Evolutionary conservation across 192 early-diverging fungal species (phyloP).

Genomic region (Coemansia sp.): DNA sequence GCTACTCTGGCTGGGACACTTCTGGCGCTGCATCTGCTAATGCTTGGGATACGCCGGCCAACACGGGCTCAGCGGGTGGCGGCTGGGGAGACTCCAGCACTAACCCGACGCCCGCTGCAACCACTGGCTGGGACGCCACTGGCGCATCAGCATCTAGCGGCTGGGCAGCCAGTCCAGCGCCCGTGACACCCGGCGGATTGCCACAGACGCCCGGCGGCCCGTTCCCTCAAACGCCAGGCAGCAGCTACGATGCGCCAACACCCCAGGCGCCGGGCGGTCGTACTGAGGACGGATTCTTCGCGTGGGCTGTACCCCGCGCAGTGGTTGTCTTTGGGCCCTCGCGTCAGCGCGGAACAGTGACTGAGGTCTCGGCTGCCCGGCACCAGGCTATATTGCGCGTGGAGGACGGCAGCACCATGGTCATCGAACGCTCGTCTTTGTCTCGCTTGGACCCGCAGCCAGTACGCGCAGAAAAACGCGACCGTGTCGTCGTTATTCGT

Average conservation of each 20-base stretch:
- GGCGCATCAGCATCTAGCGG: conserved; percentile 20
- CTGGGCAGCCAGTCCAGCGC: conserved; percentile 51
- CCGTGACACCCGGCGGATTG: conserved; percentile 51
- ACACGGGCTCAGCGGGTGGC: conserved; percentile 39
- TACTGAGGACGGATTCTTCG: conserved; percentile 57
- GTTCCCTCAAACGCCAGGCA: conserved; percentile 26
- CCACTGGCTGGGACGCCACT: conserved; percentile 55
- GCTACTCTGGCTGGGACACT: conserved; percentile 58
- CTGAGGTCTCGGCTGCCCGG: conserved; percentile 60
- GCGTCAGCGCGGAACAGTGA: conserved; percentile 57
- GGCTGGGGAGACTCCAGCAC: conserved; percentile 36
- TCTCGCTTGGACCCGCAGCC: conserved; percentile 48
- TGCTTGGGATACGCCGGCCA: conserved; percentile 59
- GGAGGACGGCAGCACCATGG: conserved; percentile 52
- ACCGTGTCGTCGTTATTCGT: conserved; percentile 72
- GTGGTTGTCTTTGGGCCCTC: conserved; percentile 41
- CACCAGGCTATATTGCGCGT: conserved; percentile 55
- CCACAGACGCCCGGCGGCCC: conserved; percentile 44
- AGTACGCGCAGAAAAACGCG: conserved; percentile 70
- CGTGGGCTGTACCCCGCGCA: conserved; percentile 53
- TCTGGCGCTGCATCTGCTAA: conserved; percentile 41
- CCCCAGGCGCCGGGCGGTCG: conserved; percentile 27
- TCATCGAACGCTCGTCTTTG: conserved; percentile 46
- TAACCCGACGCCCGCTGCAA: background rate
- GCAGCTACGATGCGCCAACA: conserved; percentile 52